These are phyloP conservation scores for Gymnopus androsaceus DNA, from an alignment of 1,284 basidiomycete genomes.

Conservation along the genomic window DNA sequence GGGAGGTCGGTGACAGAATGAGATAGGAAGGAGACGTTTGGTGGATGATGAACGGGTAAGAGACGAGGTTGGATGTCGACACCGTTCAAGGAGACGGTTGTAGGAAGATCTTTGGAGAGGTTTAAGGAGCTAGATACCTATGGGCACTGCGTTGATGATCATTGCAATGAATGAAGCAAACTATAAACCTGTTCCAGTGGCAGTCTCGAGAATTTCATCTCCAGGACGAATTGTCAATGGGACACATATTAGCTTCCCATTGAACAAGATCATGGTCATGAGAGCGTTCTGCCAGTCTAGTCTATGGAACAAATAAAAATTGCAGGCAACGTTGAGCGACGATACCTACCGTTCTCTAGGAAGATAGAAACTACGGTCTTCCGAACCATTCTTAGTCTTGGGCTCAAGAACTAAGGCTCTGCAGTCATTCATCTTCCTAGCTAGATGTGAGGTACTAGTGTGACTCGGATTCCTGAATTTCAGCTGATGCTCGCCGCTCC, in stretches of 20 bases:
- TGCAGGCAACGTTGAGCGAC: too few species aligned
- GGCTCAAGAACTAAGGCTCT: too few species aligned
- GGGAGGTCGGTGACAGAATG: constrained; percentile 22
- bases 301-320: too few species aligned
- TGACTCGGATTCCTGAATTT: too few species aligned
- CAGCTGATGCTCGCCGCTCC: too few species aligned
- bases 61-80: constrained; percentile 20
- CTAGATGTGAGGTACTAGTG: too few species aligned
- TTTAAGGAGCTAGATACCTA: constrained; percentile 15
- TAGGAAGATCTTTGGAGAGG: constrained; percentile 3
- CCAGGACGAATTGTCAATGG: neutral
- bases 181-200: neutral
- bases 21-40: constrained; percentile 18
- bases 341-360: too few species aligned
- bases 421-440: too few species aligned
- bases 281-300: neutral
- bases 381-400: too few species aligned
- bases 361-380: too few species aligned
- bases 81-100: constrained; percentile 17
- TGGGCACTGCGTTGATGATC: neutral
- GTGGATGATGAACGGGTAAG: constrained; percentile 14
- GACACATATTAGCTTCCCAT: neutral
- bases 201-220: neutral
- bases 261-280: neutral
- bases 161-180: neutral